These are phyloP conservation scores for Teratosphaeria pseudoeucalypti DNA, from an alignment of 2,329 filamentous ascomycete genomes.

Conservation along the genomic window DNA sequence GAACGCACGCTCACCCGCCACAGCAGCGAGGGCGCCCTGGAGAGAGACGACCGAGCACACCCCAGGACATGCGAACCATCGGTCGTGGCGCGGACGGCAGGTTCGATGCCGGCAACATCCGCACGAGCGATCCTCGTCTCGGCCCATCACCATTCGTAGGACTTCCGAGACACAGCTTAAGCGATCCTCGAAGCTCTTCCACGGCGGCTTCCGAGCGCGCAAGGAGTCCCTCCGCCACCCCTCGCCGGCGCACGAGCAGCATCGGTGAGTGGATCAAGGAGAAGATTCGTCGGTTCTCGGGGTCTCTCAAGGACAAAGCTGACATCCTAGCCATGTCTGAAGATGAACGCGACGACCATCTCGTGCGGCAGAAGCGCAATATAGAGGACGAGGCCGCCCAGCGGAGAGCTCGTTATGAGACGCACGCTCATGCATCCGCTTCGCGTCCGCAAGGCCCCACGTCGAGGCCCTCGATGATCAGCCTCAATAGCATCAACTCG, in stretches of 20 bases:
- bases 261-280: not conserved
- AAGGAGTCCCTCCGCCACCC: not conserved
- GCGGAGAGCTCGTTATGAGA: not conserved
- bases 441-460: not conserved
- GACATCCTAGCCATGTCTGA: constrained; percentile 2
- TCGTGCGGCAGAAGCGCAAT: not conserved
- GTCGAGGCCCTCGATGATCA: not conserved
- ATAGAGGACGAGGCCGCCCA: not conserved
- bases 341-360: not conserved
- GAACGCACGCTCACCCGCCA: not conserved
- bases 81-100: not conserved
- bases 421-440: not conserved
- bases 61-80: constrained; percentile 1
- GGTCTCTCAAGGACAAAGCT: constrained; percentile 1
- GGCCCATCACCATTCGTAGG: not conserved
- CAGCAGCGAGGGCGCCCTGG: not conserved
- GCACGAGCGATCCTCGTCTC: not conserved
- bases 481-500: not conserved
- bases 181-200: not conserved
- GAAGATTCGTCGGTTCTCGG: constrained; percentile 1
- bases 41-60: not conserved
- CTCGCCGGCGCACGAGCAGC: not conserved
- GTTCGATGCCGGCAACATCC: constrained; percentile 1
- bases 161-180: not conserved
- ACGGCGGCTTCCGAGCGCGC: not conserved